Evolutionary conservation across 768 basidiomycete species (phyloP), one percentile per base, ranked within the genome.

Genomic region (Infundibulicybe gibba): DNA sequence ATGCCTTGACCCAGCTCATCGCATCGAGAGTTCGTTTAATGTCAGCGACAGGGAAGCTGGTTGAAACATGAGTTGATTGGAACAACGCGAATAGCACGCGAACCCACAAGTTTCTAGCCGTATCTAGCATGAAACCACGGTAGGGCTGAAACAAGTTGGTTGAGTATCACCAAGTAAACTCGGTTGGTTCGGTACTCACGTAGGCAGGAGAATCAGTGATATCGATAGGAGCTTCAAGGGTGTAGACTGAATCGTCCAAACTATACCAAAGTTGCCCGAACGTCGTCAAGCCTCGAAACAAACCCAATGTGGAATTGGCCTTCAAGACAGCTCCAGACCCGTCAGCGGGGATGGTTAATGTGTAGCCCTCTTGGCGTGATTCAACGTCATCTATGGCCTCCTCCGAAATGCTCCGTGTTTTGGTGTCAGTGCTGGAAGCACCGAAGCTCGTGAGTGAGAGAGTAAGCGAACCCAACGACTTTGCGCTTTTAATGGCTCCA

Each of bases 91-190:
- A 43, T 8, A 38, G 17, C 37, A 3, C 30, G 9, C 3, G 17
- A 41, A 61, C 79, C 49, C 52, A 85, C 80, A 67, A 93, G 66
- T 90, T 85, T 32, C 90, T 71, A 1, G 88, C 71, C 2, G 90
- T 92, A 58, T 93, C 90, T 19, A 93, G 70, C 78, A 90, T 78
- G 41, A 90, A 70, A 14, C 85, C 88, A 30, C 90, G 81, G 60
- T 83, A 87, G 0, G 81, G 81, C 83, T 86, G 53, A 6, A 42
- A 19, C 25, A 30, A 17, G n/a, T 43, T 5, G 32, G 46, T 38
- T 49, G 41, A 32, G 11, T 10, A 20, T 15, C 47, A 32, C 30
- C 13, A 11, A n/a, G 17, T 25, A 16, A 25, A 32, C 9, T 34
- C 11, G n/a, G 37, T 10, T 42, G 32, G 40, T 30, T 39, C 42